Percentiles rank a stretch among this genome's conserved stretches.
Evolutionary conservation across 169 alveolate genomes (phyloP).

Genomic region (Cryptosporidium baileyi): DNA sequence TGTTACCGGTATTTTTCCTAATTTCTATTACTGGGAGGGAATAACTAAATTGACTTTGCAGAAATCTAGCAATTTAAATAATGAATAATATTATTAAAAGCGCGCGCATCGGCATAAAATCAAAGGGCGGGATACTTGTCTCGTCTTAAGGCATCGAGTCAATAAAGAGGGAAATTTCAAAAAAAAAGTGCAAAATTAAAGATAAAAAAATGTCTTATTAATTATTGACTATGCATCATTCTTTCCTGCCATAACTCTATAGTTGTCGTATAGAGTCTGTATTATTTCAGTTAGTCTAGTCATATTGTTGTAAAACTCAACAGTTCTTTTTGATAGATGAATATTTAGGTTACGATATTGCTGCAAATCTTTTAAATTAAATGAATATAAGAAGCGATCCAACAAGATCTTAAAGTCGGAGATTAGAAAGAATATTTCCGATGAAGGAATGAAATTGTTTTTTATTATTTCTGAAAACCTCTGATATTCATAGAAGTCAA

Average conservation of each 20-base stretch:
- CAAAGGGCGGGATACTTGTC: too few species aligned
- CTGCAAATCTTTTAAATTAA: conserved; percentile 10
- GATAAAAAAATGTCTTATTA: too few species aligned
- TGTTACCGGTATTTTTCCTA: background rate
- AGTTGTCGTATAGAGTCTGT: conserved; percentile 22
- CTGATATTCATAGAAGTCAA: conserved; percentile 65
- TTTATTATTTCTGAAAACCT: conserved; percentile 48
- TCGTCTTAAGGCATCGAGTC: too few species aligned
- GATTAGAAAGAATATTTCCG: conserved; percentile 51
- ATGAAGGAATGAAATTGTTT: conserved; percentile 42
- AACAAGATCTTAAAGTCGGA: conserved; percentile 45
- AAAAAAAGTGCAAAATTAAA: too few species aligned
- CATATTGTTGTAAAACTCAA: conserved; percentile 25
- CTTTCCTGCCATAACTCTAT: conserved; percentile 49
- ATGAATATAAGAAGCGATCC: conserved; percentile 58
- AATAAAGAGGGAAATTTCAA: too few species aligned
- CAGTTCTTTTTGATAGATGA: background rate
- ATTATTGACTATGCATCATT: conserved; percentile 67
- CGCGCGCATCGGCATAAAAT: too few species aligned
- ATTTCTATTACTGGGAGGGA: too few species aligned
- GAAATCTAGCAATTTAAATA: too few species aligned
- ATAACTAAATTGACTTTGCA: too few species aligned
- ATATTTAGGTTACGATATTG: conserved; percentile 35
- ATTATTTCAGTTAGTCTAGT: conserved; percentile 26
- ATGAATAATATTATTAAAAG: too few species aligned